Evolutionary conservation across 192 early-diverging fungal species (phyloP).

Genomic region (Radiomyces spectabilis): DNA sequence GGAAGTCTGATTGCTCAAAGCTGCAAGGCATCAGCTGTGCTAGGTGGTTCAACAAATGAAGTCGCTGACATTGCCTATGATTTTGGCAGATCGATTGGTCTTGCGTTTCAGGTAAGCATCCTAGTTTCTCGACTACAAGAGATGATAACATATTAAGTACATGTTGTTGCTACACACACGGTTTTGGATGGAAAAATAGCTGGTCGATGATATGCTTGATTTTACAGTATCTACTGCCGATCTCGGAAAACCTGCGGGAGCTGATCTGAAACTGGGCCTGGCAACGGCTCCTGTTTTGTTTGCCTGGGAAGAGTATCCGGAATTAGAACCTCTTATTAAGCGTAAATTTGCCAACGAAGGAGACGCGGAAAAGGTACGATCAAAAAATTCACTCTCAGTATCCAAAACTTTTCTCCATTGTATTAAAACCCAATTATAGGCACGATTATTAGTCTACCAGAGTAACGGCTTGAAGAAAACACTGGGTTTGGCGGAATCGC

Average conservation of each 20-base stretch:
- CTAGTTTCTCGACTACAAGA: too few relatives aligned
- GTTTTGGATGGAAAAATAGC: constrained; percentile 15
- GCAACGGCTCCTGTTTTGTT: constrained; percentile 94
- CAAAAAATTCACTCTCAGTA: background rate
- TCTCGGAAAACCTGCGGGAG: constrained; percentile 88
- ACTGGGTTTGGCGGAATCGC: constrained; percentile 61
- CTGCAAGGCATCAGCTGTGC: constrained; percentile 77
- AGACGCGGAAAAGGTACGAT: constrained; percentile 62
- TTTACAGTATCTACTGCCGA: constrained; percentile 71
- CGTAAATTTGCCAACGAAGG: constrained; percentile 73
- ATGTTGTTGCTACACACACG: background rate
- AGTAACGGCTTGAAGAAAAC: constrained; percentile 75
- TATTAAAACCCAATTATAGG: constrained; percentile 35
- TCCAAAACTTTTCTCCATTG: background rate
- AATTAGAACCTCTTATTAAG: constrained; percentile 76
- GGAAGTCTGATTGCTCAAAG: constrained; percentile 91
- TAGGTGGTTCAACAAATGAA: constrained; percentile 68
- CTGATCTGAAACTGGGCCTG: constrained; percentile 84
- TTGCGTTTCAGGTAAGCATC: constrained; percentile 96
- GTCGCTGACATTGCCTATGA: constrained; percentile 71
- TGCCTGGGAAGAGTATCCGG: constrained; percentile 82
- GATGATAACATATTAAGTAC: too few relatives aligned
- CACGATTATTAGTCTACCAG: constrained; percentile 70
- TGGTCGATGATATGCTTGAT: constrained; percentile 91
- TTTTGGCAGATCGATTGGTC: constrained; percentile 81